These are phyloP conservation scores for Ogataea dorogensis DNA, from an alignment of 805 yeast genomes.

Conservation along the genomic window DNA sequence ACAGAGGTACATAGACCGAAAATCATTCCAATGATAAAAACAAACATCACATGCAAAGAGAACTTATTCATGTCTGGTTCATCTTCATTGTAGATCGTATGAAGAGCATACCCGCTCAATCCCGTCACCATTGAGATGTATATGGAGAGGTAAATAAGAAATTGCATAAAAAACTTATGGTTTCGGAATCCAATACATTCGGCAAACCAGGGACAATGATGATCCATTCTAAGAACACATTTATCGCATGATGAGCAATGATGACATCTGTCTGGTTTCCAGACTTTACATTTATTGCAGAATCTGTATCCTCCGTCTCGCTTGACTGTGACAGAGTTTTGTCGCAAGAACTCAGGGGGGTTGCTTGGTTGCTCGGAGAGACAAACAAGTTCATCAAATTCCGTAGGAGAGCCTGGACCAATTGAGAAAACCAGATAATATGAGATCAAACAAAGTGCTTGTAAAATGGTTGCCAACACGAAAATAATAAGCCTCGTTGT, in stretches of 20 bases:
- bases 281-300: conserved; percentile 50
- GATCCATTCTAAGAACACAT: conserved; percentile 56
- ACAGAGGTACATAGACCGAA: conserved; percentile 55
- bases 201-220: conserved; percentile 88
- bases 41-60: conserved; percentile 58
- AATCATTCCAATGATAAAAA: conserved; percentile 52
- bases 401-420: conserved; percentile 69
- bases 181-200: conserved; percentile 81
- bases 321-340: conserved; percentile 44
- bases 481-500: conserved; percentile 22
- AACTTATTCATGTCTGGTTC: conserved; percentile 35
- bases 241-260: conserved; percentile 51
- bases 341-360: conserved; percentile 43
- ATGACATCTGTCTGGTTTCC: conserved; percentile 63
- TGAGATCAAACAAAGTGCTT: conserved; percentile 42
- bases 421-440: conserved; percentile 50
- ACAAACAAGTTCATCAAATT: conserved; percentile 43
- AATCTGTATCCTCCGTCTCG: conserved; percentile 64
- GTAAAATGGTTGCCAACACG: conserved; percentile 32
- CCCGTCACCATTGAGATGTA: conserved; percentile 45
- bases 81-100: conserved; percentile 43
- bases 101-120: conserved; percentile 43
- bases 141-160: conserved; percentile 52
- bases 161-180: conserved; percentile 78
- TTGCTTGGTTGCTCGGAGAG: conserved; percentile 19